Evolutionary conservation across 1,139 yeast species (phyloP).

Genomic region (Geotrichum restrictum): DNA sequence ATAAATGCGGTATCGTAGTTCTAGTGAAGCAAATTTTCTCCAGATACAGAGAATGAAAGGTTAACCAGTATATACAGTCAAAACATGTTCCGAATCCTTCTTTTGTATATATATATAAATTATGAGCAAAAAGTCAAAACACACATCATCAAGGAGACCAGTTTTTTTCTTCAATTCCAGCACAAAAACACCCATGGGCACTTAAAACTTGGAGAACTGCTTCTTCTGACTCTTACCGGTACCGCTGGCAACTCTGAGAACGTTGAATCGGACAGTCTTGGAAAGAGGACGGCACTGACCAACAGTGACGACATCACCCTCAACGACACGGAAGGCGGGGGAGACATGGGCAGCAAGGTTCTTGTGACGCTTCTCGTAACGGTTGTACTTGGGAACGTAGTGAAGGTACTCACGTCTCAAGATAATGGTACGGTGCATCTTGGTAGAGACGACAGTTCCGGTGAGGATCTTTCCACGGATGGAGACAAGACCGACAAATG

Average conservation of each 20-base stretch:
- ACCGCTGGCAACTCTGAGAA: constrained; percentile 89
- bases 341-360: constrained; percentile 99
- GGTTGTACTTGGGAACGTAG: constrained; percentile 99
- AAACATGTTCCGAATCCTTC: too few species aligned
- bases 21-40: too few species aligned
- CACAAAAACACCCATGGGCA: neutral
- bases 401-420: constrained; percentile 99
- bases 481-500: constrained; percentile 93
- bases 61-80: too few species aligned
- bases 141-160: neutral
- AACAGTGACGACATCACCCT: constrained; percentile 98
- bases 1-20: too few species aligned
- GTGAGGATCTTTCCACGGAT: constrained; percentile 99
- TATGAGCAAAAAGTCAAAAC: too few species aligned
- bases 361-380: constrained; percentile 99
- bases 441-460: constrained; percentile 95
- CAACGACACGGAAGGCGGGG: constrained; percentile 99
- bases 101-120: too few species aligned
- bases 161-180: neutral
- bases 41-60: too few species aligned
- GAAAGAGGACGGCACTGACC: constrained; percentile 99
- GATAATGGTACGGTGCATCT: constrained; percentile 99
- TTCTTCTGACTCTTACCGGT: constrained; percentile 59
- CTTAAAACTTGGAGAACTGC: constrained; percentile 95
- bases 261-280: constrained; percentile 99